Evolutionary conservation across 306 rosid genomes (phyloP).

Genomic region (Sesbania bispinosa): DNA sequence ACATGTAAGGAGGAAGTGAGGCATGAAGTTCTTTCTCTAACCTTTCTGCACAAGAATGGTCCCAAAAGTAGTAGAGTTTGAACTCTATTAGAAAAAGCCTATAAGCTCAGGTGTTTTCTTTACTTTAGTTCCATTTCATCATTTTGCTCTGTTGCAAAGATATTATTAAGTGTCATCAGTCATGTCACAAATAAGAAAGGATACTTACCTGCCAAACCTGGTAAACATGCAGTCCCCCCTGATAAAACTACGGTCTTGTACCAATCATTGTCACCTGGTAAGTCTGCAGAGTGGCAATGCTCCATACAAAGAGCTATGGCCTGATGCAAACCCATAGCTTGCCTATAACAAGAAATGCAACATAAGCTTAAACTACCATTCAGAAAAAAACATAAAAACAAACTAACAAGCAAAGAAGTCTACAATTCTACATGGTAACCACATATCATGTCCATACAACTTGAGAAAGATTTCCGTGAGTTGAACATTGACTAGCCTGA

Average conservation of each 20-base stretch:
- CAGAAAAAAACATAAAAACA: neutral
- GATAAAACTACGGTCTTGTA: conserved; percentile 77
- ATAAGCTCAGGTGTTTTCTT: neutral
- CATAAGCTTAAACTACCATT: conserved; percentile 3
- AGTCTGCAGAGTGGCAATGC: conserved; percentile 64
- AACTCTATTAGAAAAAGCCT: neutral
- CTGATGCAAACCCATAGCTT: conserved; percentile 82
- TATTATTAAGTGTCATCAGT: neutral
- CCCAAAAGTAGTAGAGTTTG: conserved; percentile 12
- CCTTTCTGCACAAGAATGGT: conserved; percentile 52
- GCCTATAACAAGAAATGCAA: conserved; percentile 48
- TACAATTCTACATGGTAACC: neutral
- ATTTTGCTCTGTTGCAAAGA: neutral
- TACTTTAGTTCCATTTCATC: neutral
- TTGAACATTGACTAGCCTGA: neutral
- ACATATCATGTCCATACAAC: neutral
- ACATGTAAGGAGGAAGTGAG: conserved; percentile 53
- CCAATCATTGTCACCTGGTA: conserved; percentile 64
- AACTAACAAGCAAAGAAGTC: neutral
- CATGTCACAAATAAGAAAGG: neutral
- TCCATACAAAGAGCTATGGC: conserved; percentile 85
- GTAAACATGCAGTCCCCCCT: conserved; percentile 85
- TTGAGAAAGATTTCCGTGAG: neutral
- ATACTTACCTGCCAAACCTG: conserved; percentile 77
- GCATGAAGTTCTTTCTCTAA: conserved; percentile 63